These are phyloP conservation scores for Sechiopsis laciniata DNA, from an alignment of 306 rosid species.

Conservation along the genomic window DNA sequence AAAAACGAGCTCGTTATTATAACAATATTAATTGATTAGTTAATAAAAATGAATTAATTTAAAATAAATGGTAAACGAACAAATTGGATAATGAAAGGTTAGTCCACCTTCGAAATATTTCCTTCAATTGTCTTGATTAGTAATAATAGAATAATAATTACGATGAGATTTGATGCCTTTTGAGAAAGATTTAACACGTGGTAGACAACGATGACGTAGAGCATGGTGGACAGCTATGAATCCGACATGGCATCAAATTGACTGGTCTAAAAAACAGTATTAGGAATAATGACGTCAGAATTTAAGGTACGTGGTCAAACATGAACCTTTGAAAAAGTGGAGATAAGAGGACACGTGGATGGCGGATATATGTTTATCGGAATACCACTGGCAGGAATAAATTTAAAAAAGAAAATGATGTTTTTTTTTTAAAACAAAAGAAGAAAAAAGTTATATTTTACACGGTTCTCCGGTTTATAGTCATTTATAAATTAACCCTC, in stretches of 20 bases:
- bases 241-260: slow-evolving; percentile 8
- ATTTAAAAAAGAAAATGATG: background rate
- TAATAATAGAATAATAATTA: background rate
- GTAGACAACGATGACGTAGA: slow-evolving; percentile 8
- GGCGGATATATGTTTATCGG: background rate
- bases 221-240: background rate
- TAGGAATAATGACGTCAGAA: background rate
- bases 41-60: too few species aligned
- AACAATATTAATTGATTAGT: too few species aligned
- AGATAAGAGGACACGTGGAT: slow-evolving; percentile 17
- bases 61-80: too few species aligned
- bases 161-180: background rate
- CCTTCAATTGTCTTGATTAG: background rate
- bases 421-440: too few species aligned
- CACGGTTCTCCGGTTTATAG: background rate
- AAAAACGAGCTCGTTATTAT: too few species aligned
- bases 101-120: background rate
- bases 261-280: background rate
- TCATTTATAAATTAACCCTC: background rate
- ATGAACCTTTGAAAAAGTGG: slow-evolving; percentile 3
- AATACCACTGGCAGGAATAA: background rate
- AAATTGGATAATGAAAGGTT: too few species aligned
- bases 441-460: background rate
- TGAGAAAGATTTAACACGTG: slow-evolving; percentile 1
- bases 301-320: slow-evolving; percentile 17